Evolutionary conservation across 106 monocot species (phyloP), one percentile per base, ranked within the genome.

Genomic region (Acorus calamus): DNA sequence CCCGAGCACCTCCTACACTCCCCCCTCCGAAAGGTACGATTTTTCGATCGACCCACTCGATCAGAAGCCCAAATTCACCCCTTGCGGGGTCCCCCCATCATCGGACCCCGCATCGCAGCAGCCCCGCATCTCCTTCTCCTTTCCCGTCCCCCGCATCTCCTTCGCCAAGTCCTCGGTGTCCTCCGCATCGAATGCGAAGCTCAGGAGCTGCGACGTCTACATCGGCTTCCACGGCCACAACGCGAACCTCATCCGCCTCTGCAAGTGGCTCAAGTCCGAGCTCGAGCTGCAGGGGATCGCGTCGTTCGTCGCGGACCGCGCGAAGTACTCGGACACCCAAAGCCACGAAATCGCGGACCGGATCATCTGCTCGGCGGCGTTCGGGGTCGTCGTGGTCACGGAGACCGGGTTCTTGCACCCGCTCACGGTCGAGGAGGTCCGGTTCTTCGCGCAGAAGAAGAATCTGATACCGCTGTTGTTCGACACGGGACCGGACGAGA

Each of bases 281-380:
- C 79, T 94, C 9, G 93, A 94, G 83, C 69, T 89, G 4, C 86
- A 94, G 60, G 93, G 93, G 8, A 84, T 94, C 41, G 93, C 89
- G 8, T 78, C 89, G 0, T 94, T 94, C 12, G 83, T 83, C 2
- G 93, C 93, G 0, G 93, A 94, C 61, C 56, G 93, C 41, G 86
- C 83, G 0, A 94, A 79, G 79, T 89, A 89, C 66, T 86, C 93
- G 0, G 85, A 94, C 63, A 64, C 56, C 2, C 93, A 89, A 46
- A 94, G 93, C 72, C 89, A 86, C 69, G 89, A 94, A 68, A 89
- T 94, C 55, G 93, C 93, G 1, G 93, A 94, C 53, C 70, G 93
- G 58, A 86, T 94, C 51, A 89, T 94, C 14, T 89, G 93, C 74
- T 89, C 93, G 1, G 86, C 89, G 2, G 62, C 70, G 4, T 81